Conservation (phyloP, 495 filamentous ascomycete genomes). For the Chaetomium fimeti region DNA sequence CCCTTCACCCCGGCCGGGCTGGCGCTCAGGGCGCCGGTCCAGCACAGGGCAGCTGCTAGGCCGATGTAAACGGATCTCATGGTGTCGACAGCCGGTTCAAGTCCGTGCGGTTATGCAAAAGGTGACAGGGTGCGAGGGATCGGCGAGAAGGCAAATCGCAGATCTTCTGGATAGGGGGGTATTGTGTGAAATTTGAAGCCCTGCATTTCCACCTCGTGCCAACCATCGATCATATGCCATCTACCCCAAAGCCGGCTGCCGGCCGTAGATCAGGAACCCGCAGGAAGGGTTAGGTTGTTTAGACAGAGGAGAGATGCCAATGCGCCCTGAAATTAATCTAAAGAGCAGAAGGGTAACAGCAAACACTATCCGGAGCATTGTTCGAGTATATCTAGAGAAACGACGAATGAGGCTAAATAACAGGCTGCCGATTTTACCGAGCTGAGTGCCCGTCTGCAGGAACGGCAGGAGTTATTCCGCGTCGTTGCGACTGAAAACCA, state of each 20-base stretch:
- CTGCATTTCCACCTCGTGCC: not conserved
- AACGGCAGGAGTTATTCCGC: slow-evolving; percentile 28
- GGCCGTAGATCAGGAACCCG: slow-evolving; percentile 28
- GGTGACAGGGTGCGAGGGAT: not conserved
- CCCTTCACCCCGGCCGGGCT: slow-evolving; percentile 1
- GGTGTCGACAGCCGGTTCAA: slow-evolving; percentile 17
- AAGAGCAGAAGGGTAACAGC: slow-evolving; percentile 14
- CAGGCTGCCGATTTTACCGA: slow-evolving; percentile 38
- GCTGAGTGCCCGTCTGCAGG: slow-evolving; percentile 21
- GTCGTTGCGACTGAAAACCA: slow-evolving; percentile 18
- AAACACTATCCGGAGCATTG: slow-evolving; percentile 36
- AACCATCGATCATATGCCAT: not conserved
- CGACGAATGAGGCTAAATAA: slow-evolving; percentile 37
- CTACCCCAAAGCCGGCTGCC: slow-evolving; percentile 7
- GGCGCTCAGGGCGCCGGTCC: slow-evolving; percentile 19
- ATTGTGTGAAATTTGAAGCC: slow-evolving; percentile 11
- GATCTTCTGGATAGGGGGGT: slow-evolving; percentile 1
- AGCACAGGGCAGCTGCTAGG: slow-evolving; percentile 28
- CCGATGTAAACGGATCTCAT: slow-evolving; percentile 32
- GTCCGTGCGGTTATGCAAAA: slow-evolving; percentile 15
- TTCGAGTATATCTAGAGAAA: slow-evolving; percentile 13
- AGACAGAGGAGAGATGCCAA: slow-evolving; percentile 1
- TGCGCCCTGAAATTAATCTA: slow-evolving; percentile 15
- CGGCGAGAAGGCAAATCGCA: slow-evolving; percentile 12
- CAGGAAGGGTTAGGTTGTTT: slow-evolving; percentile 19